Evolutionary conservation across 2,329 filamentous ascomycete genomes (phyloP), one percentile per base, ranked within the genome.

Genomic region (Aspergillus sp.): DNA sequence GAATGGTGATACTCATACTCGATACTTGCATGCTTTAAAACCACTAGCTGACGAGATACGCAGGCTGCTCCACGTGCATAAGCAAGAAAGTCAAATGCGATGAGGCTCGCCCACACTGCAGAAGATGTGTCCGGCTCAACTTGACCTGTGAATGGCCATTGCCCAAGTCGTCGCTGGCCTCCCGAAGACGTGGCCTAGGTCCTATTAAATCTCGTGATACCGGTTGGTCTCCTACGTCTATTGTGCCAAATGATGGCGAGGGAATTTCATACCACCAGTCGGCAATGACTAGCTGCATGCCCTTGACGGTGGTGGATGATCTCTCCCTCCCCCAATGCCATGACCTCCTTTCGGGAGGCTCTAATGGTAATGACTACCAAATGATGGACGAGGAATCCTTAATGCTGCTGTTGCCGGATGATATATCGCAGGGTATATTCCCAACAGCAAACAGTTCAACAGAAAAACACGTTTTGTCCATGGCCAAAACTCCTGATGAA

Each of bases 31-130:
- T 9, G 27, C 4, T 30, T 9, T 3, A 11, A 9, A 9, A 30
- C 9, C 27, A 30, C 9, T 30, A 17, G 9, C 37, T 40, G 17
- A 40, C 15, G 24, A 7, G 24, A 24, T 20, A 2, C 8, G 27
- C 12, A 60, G 58, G 58, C 20, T 60, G 58, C 15, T 45, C 44
- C 4, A 60, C 55, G 4, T 60, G 58, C 24, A n/a, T 58, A 17
- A 40, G 19, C 22, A 60, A 60, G 20, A 51, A 47, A 15, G 55
- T 60, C 20, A 60, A 60, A 9, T 60, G 58, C 20, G 58, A 58
- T 8, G 58, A 60, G 44, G n/a, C 20, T 17, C 58, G 37, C 17
- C 58, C 55, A 19, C 13, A 51, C 19, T 60, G 55, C 27, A 22
- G 7, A 19, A 48, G 58, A 41, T 60, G 58, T n/a, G 17, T 48